These are phyloP conservation scores for Phaeodactylum tricornutum DNA, from an alignment of 108 stramenopile species.

Conservation along the genomic window DNA sequence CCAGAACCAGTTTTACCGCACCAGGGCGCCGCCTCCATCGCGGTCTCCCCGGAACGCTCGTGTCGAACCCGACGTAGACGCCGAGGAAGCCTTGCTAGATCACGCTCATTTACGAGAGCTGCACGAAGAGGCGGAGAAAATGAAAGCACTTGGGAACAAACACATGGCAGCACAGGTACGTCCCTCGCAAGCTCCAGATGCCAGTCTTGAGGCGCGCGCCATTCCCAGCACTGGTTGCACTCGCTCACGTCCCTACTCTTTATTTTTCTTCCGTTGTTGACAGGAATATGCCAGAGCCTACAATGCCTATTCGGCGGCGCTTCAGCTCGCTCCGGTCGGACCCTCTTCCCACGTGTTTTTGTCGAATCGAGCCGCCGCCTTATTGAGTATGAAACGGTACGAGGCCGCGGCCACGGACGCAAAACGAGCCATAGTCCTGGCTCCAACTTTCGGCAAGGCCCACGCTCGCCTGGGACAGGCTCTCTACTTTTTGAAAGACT, in stretches of 20 bases:
- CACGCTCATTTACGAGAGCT: conserved; percentile 68
- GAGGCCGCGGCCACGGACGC: conserved; percentile 77
- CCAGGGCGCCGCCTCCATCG: neutral
- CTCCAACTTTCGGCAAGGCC: conserved; percentile 90
- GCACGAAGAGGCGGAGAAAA: conserved; percentile 76
- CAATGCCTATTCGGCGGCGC: conserved; percentile 81
- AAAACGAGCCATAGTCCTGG: conserved; percentile 69
- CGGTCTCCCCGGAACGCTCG: neutral
- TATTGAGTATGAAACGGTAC: conserved; percentile 73
- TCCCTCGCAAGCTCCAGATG: neutral
- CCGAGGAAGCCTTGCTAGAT: conserved; percentile 65
- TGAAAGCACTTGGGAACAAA: conserved; percentile 83
- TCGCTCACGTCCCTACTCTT: too few relatives aligned
- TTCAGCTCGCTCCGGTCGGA: conserved; percentile 76
- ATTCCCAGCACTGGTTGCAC: too few relatives aligned
- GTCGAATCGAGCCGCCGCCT: conserved; percentile 79
- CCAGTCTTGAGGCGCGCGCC: too few relatives aligned
- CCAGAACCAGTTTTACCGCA: neutral
- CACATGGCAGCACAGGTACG: conserved; percentile 86
- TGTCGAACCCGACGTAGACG: conserved; percentile 12
- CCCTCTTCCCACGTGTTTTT: conserved; percentile 85
- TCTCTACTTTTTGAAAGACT: conserved; percentile 77
- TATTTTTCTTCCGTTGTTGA: neutral
- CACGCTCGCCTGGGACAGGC: conserved; percentile 84
- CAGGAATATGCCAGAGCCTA: conserved; percentile 80